Evolutionary conservation across 139 green algal genomes (phyloP).

Genomic region (Micromonas commoda): DNA sequence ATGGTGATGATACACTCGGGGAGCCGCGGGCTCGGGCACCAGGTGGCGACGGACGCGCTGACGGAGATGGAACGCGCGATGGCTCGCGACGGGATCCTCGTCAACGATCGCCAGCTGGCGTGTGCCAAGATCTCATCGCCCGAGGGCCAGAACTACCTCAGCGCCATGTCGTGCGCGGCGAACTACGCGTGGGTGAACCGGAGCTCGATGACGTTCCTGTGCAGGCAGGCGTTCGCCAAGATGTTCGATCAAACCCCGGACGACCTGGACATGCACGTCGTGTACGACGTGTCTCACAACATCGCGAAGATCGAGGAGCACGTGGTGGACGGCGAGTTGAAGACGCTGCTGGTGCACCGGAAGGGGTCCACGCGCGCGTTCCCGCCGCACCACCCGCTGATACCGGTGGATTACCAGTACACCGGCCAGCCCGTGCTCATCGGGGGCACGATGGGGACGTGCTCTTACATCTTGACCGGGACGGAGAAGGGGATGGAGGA

Average conservation of each 20-base stretch:
- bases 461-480: constrained; percentile 81
- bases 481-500: constrained; percentile 72
- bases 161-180: constrained; percentile 77
- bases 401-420: constrained; percentile 82
- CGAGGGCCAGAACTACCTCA: constrained; percentile 76
- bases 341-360: constrained; percentile 77
- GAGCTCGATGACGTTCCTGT: constrained; percentile 76
- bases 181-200: constrained; percentile 93
- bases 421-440: constrained; percentile 83
- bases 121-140: constrained; percentile 67
- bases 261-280: constrained; percentile 86
- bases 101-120: constrained; percentile 81
- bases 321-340: constrained; percentile 63
- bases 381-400: constrained; percentile 78
- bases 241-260: constrained; percentile 64
- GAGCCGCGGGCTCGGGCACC: constrained; percentile 72
- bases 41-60: constrained; percentile 82
- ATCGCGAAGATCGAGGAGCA: constrained; percentile 88
- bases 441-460: constrained; percentile 78
- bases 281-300: constrained; percentile 89
- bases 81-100: constrained; percentile 60
- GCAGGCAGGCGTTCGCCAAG: constrained; percentile 69
- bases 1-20: constrained; percentile 84
- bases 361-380: constrained; percentile 84
- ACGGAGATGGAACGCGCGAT: constrained; percentile 79